Conservation (phyloP, 805 yeast genomes). For the Ogataea ramenticola region DNA sequence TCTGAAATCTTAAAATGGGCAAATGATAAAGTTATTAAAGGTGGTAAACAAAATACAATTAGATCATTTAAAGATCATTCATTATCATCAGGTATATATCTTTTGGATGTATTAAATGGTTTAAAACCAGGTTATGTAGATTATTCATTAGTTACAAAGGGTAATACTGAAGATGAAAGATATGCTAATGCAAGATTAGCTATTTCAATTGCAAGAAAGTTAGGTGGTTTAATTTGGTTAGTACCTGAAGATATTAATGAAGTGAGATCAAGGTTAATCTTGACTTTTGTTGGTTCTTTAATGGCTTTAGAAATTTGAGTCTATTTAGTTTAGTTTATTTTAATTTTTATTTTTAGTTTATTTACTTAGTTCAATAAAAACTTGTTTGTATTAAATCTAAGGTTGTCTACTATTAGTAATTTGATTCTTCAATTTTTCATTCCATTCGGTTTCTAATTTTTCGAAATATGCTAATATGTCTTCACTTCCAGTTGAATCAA, state of each 20-base stretch:
- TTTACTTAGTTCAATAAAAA: too few species aligned
- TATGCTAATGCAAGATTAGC: slow-evolving; percentile 96
- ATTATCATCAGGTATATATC: slow-evolving; percentile 69
- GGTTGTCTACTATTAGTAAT: slow-evolving; percentile 30
- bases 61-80: slow-evolving; percentile 84
- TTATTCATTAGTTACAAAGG: slow-evolving; percentile 81
- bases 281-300: slow-evolving; percentile 91
- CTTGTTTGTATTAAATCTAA: too few species aligned
- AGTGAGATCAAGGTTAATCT: slow-evolving; percentile 87
- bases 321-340: background rate
- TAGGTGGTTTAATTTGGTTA: slow-evolving; percentile 96
- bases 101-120: slow-evolving; percentile 87
- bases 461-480: slow-evolving; percentile 65
- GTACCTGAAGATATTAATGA: slow-evolving; percentile 99
- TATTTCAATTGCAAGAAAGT: slow-evolving; percentile 94
- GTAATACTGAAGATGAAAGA: slow-evolving; percentile 73
- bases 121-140: slow-evolving; percentile 97
- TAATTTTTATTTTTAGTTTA: background rate
- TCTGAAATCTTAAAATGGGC: slow-evolving; percentile 92
- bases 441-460: slow-evolving; percentile 59
- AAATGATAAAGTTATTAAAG: slow-evolving; percentile 73
- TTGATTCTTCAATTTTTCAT: slow-evolving; percentile 64
- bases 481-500: slow-evolving; percentile 57
- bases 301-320: slow-evolving; percentile 51
- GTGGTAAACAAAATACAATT: slow-evolving; percentile 66